A percentile compares a stretch with the other conserved stretches of the same genome.
These are phyloP conservation scores for Diaporthe velutina DNA, from an alignment of 2,329 filamentous ascomycete genomes.

Conservation along the genomic window DNA sequence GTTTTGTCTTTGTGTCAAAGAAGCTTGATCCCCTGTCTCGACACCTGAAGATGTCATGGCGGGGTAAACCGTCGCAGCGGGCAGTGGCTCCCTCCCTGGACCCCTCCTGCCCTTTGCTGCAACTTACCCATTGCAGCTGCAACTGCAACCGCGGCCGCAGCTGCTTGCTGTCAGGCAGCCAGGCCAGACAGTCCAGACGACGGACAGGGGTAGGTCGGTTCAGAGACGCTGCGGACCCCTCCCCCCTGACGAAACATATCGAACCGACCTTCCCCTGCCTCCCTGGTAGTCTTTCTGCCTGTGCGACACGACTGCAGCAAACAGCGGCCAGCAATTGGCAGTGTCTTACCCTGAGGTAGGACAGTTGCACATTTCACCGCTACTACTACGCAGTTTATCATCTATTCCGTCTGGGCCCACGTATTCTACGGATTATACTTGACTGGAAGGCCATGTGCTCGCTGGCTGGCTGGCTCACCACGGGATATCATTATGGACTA, in stretches of 20 bases:
- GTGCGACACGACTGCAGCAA: slow-evolving; percentile 18
- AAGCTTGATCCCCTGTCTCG: slow-evolving; percentile 39
- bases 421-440: too few relatives aligned
- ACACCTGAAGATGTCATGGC: slow-evolving; percentile 40
- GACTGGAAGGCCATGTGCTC: background rate
- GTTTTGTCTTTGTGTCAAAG: slow-evolving; percentile 30
- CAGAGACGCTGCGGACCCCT: background rate
- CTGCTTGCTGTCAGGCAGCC: slow-evolving; percentile 24
- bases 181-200: background rate
- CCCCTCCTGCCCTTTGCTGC: slow-evolving; percentile 22
- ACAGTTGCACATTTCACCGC: slow-evolving; percentile 26
- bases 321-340: background rate
- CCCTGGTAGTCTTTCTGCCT: background rate
- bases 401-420: slow-evolving; percentile 15
- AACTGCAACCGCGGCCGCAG: background rate
- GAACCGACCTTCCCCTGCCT: background rate
- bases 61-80: slow-evolving; percentile 34
- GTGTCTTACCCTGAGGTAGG: background rate
- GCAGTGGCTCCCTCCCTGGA: background rate
- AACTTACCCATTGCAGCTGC: background rate
- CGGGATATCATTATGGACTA: slow-evolving; percentile 22
- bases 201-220: slow-evolving; percentile 18
- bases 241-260: slow-evolving; percentile 26
- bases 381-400: background rate
- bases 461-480: background rate